Conservation (phyloP, 495 filamentous ascomycete genomes). For the Darksidea phi region DNA sequence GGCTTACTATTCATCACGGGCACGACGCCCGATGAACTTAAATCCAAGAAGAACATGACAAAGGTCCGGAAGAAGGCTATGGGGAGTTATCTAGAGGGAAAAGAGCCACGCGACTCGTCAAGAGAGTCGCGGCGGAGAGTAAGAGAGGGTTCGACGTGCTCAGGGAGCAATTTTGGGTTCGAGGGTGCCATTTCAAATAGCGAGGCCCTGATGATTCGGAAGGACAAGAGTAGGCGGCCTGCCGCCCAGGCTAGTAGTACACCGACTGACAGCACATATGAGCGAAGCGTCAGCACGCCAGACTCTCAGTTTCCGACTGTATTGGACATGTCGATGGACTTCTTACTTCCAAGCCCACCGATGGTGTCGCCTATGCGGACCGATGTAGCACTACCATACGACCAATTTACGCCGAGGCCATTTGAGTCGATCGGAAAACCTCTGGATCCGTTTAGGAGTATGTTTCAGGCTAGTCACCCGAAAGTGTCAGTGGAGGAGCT, state of each 20-base stretch:
- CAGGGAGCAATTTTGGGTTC: slow-evolving; percentile 6
- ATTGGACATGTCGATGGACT: neutral
- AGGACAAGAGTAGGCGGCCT: neutral
- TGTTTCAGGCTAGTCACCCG: slow-evolving; percentile 27
- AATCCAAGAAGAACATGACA: slow-evolving; percentile 24
- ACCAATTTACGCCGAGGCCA: neutral
- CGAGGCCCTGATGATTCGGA: slow-evolving; percentile 3
- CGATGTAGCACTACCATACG: slow-evolving; percentile 9
- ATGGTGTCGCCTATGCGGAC: slow-evolving; percentile 18
- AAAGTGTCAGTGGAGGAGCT: slow-evolving; percentile 30
- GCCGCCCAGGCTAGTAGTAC: too few species aligned
- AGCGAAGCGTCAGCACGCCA: neutral
- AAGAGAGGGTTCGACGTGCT: slow-evolving; percentile 18
- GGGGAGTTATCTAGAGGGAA: slow-evolving; percentile 27
- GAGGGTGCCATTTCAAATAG: slow-evolving; percentile 1
- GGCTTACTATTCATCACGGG: slow-evolving; percentile 30
- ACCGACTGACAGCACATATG: neutral
- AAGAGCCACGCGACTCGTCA: slow-evolving; percentile 1
- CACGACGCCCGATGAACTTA: slow-evolving; percentile 30
- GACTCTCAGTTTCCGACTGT: neutral
- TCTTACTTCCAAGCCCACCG: slow-evolving; percentile 12
- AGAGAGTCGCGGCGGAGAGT: neutral
- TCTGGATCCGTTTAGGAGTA: slow-evolving; percentile 30
- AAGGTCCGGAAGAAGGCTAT: slow-evolving; percentile 35
- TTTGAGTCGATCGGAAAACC: slow-evolving; percentile 31